phyloP scores from a whole-genome alignment of 306 rosid species.

The Rosa rugosa region DNA sequence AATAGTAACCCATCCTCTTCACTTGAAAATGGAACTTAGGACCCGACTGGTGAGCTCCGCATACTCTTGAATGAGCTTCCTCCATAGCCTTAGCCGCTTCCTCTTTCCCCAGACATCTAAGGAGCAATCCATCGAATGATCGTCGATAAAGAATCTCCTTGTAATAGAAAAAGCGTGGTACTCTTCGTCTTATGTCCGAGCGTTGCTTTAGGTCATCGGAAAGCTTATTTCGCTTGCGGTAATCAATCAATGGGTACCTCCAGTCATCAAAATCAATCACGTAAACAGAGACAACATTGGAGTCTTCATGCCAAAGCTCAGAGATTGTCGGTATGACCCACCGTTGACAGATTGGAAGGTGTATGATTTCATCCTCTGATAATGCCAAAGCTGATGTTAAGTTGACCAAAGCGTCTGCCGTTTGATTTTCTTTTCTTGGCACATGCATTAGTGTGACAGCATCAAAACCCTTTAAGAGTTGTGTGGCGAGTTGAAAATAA shows the following conservation, averaged over 20 bases:
- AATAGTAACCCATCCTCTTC: background rate
- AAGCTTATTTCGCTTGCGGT: background rate
- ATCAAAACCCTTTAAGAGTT: too few species aligned
- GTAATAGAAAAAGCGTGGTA: too few species aligned
- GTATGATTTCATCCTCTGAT: accelerated
- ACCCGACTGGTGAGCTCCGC: background rate
- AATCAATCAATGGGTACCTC: background rate
- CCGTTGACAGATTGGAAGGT: background rate
- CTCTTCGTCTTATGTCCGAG: too few species aligned
- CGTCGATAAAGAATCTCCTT: too few species aligned
- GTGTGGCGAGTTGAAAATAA: too few species aligned
- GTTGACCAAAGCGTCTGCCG: background rate
- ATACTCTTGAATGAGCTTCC: too few species aligned
- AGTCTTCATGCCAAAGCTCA: background rate
- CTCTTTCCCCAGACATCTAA: too few species aligned
- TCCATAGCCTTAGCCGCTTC: too few species aligned
- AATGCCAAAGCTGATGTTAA: background rate
- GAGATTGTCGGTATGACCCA: background rate
- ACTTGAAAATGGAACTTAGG: background rate
- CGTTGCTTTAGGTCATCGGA: too few species aligned
- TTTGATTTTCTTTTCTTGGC: background rate
- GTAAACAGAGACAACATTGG: background rate
- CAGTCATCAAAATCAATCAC: background rate
- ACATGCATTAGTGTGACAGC: too few species aligned
- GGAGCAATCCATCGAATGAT: too few species aligned